A percentile compares a stretch with the other conserved stretches of the same genome.
These are phyloP conservation scores for Claviceps sp. DNA, from an alignment of 2,329 filamentous ascomycete genomes.

Conservation along the genomic window DNA sequence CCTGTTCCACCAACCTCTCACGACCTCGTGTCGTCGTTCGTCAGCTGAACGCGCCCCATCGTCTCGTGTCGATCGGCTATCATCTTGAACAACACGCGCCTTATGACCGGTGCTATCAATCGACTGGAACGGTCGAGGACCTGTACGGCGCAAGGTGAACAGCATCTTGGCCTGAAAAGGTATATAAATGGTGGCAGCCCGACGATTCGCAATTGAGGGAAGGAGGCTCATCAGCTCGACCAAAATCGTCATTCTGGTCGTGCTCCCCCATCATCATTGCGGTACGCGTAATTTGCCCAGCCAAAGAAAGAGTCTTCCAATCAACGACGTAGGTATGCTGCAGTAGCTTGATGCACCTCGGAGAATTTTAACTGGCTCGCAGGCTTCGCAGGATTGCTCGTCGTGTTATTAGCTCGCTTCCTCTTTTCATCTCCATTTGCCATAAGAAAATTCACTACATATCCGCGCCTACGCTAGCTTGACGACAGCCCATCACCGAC, in stretches of 20 bases:
- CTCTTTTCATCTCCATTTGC: background rate
- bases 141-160: background rate
- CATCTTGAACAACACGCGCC: background rate
- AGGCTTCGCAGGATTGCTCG: slow-evolving; percentile 6
- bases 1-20: background rate
- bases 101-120: background rate
- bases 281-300: background rate
- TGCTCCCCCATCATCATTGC: background rate
- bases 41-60: too few species aligned
- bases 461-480: background rate
- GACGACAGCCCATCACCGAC: slow-evolving; percentile 5
- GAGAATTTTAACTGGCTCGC: slow-evolving; percentile 13
- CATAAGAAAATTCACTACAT: background rate
- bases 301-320: slow-evolving; percentile 4
- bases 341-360: slow-evolving; percentile 11
- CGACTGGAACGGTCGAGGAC: background rate
- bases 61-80: background rate
- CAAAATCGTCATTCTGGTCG: background rate
- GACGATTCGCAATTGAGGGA: background rate
- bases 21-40: background rate
- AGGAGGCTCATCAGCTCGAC: background rate
- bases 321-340: slow-evolving; percentile 8
- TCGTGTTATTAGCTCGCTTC: background rate
- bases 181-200: slow-evolving; percentile 5
- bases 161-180: background rate